Evolutionary conservation across 2,329 filamentous ascomycete species (phyloP), one percentile per base, ranked within the genome.

Genomic region (Epichloe baconii): DNA sequence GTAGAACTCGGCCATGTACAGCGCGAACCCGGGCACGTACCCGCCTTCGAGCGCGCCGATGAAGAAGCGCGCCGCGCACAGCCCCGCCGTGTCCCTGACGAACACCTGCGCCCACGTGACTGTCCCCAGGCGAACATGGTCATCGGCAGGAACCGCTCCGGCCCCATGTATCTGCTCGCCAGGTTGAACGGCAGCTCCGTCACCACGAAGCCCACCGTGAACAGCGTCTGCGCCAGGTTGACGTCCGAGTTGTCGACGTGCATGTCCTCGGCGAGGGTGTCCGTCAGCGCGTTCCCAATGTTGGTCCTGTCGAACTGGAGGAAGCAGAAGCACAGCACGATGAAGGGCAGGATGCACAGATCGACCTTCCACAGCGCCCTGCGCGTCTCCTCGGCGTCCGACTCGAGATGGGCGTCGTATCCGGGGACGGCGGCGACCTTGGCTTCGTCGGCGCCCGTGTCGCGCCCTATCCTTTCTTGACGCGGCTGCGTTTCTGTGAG

Each of bases 251-350:
- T 75, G 1, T 66, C 68, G 50, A 78, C 69, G 14, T 66, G 61
- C 5, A 78, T 67, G 51, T 78, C 75, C 3, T 65, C 53, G 14
- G 72, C 67, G 43, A 78, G 69, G 3, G 67, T 72, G 41, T 77
- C 75, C 3, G 75, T 78, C 40, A 78, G 56, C 3, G 75, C 75
- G 36, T 74, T 76, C 51, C 70, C 69, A 49, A 75, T 74, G 53
- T 71, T 73, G 44, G 55, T 64, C 7, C 62, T 61, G 34, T 66
- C 62, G 37, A 66, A 64, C 17, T 66, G 64, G 2, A 66, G 61
- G 41, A 64, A 62, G 36, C 58, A 64, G 36, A 66, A 66, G 31
- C 61, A 63, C 4, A 63, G 55, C 2, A 66, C 55, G 3, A 66
- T 62, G 14, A 61, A 57, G 0, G 63, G 62, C 31, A 66, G 44